phyloP scores from a whole-genome alignment of 1,139 yeast species.

The Taphrina flavorubra region DNA sequence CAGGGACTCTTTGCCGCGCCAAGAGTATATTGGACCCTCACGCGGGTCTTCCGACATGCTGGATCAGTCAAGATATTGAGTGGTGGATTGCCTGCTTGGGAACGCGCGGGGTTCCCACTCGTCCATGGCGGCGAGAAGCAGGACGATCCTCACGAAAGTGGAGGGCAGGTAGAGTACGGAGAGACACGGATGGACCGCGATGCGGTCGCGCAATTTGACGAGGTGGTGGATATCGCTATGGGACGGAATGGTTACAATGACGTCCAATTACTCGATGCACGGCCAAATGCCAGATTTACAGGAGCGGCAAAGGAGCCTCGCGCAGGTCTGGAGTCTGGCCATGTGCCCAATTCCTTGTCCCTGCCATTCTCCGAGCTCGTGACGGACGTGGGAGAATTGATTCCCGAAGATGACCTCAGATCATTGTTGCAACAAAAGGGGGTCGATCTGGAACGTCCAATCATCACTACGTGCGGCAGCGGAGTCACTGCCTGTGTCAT shows the following conservation, averaged over 20 bases:
- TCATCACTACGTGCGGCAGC: slow-evolving; percentile 90
- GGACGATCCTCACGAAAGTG: not conserved
- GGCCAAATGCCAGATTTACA: slow-evolving; percentile 73
- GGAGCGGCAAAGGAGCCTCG: slow-evolving; percentile 88
- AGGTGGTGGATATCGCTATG: slow-evolving; percentile 63
- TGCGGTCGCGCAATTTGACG: slow-evolving; percentile 66
- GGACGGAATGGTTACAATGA: slow-evolving; percentile 58
- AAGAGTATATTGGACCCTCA: slow-evolving; percentile 25
- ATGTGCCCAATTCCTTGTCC: slow-evolving; percentile 79
- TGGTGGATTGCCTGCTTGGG: slow-evolving; percentile 37
- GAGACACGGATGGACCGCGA: slow-evolving; percentile 53
- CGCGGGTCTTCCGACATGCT: slow-evolving; percentile 17
- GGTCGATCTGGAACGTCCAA: slow-evolving; percentile 60
- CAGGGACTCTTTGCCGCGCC: slow-evolving; percentile 35
- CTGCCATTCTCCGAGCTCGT: slow-evolving; percentile 74
- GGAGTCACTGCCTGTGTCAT: slow-evolving; percentile 92
- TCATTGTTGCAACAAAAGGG: slow-evolving; percentile 56
- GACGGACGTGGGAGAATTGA: slow-evolving; percentile 54
- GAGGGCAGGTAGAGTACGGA: slow-evolving; percentile 50
- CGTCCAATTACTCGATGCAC: slow-evolving; percentile 74
- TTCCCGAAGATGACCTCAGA: slow-evolving; percentile 58
- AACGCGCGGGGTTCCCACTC: slow-evolving; percentile 16
- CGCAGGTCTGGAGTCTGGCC: slow-evolving; percentile 85
- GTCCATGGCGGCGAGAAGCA: no score
- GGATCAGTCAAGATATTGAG: slow-evolving; percentile 26